Conservation (phyloP, 352 stramenopile species). For the Aphanomyces cochlioides region DNA sequence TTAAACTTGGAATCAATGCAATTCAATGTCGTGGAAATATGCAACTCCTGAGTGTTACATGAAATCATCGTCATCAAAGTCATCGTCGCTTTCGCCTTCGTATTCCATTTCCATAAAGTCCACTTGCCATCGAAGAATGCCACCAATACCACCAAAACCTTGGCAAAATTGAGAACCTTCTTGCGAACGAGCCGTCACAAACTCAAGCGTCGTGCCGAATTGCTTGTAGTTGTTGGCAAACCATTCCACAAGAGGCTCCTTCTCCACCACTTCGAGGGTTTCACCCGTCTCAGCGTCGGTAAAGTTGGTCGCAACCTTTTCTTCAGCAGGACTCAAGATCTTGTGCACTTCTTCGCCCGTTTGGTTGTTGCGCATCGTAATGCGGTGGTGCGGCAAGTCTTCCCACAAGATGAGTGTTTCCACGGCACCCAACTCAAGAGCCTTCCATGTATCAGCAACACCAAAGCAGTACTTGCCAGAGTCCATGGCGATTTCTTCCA, state of each 20-base stretch:
- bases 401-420: constrained; percentile 99
- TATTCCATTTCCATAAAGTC: constrained; percentile 98
- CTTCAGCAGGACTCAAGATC: constrained; percentile 79
- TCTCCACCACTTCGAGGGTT: constrained; percentile 97
- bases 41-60: constrained; percentile 18
- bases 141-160: constrained; percentile 99
- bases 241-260: constrained; percentile 97
- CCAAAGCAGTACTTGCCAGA: constrained; percentile 99
- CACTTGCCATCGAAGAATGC: constrained; percentile 99
- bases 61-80: constrained; percentile 87
- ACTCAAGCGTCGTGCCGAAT: constrained; percentile 98
- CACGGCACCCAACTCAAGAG: constrained; percentile 96
- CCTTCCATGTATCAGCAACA: constrained; percentile 97
- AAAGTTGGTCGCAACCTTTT: constrained; percentile 95
- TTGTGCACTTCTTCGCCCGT: constrained; percentile 83
- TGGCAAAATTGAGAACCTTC: constrained; percentile 96
- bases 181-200: constrained; percentile 56
- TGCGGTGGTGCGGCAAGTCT: constrained; percentile 94
- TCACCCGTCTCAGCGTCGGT: constrained; percentile 92
- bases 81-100: constrained; percentile 59
- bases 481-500: constrained; percentile 99
- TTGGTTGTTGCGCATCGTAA: constrained; percentile 92
- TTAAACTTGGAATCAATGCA: no score
- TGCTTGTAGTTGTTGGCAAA: constrained; percentile 99
- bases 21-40: no score